Evolutionary conservation across 768 basidiomycete genomes (phyloP).

Genomic region (Suillus americanus): DNA sequence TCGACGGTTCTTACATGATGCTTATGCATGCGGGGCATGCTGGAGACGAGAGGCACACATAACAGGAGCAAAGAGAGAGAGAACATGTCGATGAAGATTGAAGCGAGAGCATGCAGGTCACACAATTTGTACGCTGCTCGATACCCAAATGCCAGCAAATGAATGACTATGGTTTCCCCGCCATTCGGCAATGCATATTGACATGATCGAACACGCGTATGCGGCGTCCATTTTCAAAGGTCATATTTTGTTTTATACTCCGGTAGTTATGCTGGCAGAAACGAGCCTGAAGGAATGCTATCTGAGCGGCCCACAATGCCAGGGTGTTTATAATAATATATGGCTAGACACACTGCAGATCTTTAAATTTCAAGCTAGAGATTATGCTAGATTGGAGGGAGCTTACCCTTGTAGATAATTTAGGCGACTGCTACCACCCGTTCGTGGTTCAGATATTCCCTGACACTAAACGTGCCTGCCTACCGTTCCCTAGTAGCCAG

Average conservation of each 20-base stretch:
- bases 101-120: not conserved
- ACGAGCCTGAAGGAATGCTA: not conserved
- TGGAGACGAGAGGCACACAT: slow-evolving; percentile 21
- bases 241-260: not conserved
- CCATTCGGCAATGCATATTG: not conserved
- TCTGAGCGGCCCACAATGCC: not conserved
- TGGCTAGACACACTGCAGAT: not conserved
- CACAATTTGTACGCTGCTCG: not conserved
- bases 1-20: slow-evolving; percentile 12
- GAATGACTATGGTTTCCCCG: not conserved
- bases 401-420: not conserved
- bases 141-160: not conserved
- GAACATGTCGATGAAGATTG: not conserved
- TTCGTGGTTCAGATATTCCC: not conserved
- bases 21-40: slow-evolving; percentile 4
- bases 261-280: not conserved
- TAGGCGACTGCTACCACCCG: not conserved
- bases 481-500: not conserved
- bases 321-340: not conserved
- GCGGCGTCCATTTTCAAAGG: not conserved
- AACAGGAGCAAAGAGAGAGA: slow-evolving; percentile 9
- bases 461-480: not conserved
- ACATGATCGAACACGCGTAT: not conserved
- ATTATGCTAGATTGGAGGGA: not conserved
- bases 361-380: not conserved